phyloP scores from a whole-genome alignment of 805 yeast genomes.

The Yarrowia deformans region DNA sequence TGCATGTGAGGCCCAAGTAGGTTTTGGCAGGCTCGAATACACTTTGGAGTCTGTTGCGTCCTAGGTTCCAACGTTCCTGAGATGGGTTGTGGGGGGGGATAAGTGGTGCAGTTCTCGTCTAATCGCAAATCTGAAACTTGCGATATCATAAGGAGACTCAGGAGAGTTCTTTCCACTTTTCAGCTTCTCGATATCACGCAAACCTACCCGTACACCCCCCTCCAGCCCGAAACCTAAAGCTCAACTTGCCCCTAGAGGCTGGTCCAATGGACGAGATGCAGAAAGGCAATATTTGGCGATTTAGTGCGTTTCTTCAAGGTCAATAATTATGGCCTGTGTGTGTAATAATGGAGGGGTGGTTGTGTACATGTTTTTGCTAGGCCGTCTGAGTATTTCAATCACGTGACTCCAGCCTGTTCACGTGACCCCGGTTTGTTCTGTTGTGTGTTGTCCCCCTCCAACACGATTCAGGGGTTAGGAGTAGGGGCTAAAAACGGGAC shows the following conservation, averaged over 20 bases:
- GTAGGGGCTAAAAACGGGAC: slow-evolving; percentile 6
- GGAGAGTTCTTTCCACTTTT: not conserved
- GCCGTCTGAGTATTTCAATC: too few species aligned
- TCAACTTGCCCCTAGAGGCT: slow-evolving; percentile 4
- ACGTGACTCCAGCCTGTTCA: too few species aligned
- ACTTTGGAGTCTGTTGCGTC: not conserved
- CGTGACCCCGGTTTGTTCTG: too few species aligned
- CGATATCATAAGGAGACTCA: not conserved
- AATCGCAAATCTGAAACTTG: not conserved
- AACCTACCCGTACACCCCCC: not conserved
- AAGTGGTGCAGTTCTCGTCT: not conserved
- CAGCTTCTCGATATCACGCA: not conserved
- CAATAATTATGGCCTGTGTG: too few species aligned
- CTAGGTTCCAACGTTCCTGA: slow-evolving; percentile 15
- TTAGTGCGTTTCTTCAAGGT: too few species aligned
- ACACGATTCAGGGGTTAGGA: slow-evolving; percentile 14
- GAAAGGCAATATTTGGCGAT: slow-evolving; percentile 3
- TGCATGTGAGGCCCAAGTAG: slow-evolving; percentile 14
- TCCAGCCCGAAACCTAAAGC: slow-evolving; percentile 1
- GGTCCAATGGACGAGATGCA: slow-evolving; percentile 15
- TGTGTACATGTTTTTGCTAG: too few species aligned
- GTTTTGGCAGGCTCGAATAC: slow-evolving; percentile 8
- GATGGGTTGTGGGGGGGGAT: not conserved
- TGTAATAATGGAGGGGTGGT: too few species aligned
- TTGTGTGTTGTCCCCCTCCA: too few species aligned